Base-by-base conservation (phyloP, 2,329 filamentous ascomycete species). In the Xylariaceae sp. region DNA sequence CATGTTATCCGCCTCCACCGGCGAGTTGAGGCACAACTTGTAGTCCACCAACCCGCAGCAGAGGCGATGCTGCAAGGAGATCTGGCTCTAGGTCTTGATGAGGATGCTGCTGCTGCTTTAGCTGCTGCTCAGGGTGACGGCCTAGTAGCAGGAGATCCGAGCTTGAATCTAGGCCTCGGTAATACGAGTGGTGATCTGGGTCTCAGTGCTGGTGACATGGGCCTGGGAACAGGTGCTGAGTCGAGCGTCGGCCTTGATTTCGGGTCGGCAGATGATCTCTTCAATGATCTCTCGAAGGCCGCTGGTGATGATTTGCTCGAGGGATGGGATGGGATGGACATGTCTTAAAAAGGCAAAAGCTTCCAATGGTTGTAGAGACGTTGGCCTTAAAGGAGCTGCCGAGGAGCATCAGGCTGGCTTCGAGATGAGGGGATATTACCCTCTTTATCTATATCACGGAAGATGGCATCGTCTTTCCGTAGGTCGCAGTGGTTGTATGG, bases 1-100 rank as follows among this genome's bases (percentile, higher is more conserved):
- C 75, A 76, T 7, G 67, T 82, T 12, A 77, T 85, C 8, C 78
- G 83, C 6, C 72, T 86, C 6, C 71, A 84, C 59, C 72, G 82
- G 21, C 72, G 75, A 2, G 82, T 87, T 10, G 82, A 88, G 63
- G 74, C 76, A n/a, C 82, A 85, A 59, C 74, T 86, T 69, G 67
- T 69, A 25, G 52, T 65, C 45, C 56, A 65, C 14, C 54, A 64
- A 49, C 54, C 61, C 8, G 52, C 64, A 60, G 56, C 64, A 60
- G 56, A 68, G 42, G 56, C 63, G 2, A 70, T 76, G 55, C 64
- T 76, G 16, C 69, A 71, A 36, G 60, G 62, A 4, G 70, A 69
- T 29, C 66, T 76, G 41, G 62, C 60, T 11, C 61, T 76, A 5
- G 67, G 63, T 25, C 54, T 74, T 4, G 66, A 65, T 42, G 67